Evolutionary conservation across 2,329 filamentous ascomycete genomes (phyloP).

Genomic region (Ophiostoma piceae): DNA sequence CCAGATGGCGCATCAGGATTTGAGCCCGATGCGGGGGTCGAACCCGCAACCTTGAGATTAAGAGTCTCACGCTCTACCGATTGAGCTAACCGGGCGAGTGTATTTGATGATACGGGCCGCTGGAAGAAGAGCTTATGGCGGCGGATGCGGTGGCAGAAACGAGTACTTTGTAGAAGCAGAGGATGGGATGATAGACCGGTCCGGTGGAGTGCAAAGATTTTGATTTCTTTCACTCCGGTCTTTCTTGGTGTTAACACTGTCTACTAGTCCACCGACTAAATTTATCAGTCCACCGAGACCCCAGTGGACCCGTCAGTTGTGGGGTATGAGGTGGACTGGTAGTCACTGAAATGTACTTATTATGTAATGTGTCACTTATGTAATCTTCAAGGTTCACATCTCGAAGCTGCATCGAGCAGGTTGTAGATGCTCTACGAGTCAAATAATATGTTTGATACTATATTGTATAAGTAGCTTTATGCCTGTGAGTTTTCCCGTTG

Average conservation of each 20-base stretch:
- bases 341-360: neutral
- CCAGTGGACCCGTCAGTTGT: too few species aligned
- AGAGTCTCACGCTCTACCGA: conserved; percentile 71
- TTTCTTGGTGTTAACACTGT: too few species aligned
- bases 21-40: conserved; percentile 47
- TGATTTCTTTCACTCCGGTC: too few species aligned
- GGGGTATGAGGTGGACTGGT: too few species aligned
- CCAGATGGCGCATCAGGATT: conserved; percentile 35
- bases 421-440: neutral
- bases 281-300: too few species aligned
- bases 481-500: too few species aligned
- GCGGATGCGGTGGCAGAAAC: neutral
- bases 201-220: neutral
- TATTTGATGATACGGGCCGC: neutral
- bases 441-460: too few species aligned
- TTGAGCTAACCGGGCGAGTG: conserved; percentile 56
- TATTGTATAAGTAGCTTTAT: too few species aligned
- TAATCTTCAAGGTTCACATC: neutral
- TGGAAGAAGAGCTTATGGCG: neutral
- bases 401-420: neutral
- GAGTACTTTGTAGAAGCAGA: too few species aligned
- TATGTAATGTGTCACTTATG: neutral
- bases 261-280: too few species aligned
- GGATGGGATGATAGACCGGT: neutral
- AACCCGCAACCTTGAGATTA: conserved; percentile 40